phyloP scores from a whole-genome alignment of 2,329 filamentous ascomycete genomes.

The Xylaria sp. region DNA sequence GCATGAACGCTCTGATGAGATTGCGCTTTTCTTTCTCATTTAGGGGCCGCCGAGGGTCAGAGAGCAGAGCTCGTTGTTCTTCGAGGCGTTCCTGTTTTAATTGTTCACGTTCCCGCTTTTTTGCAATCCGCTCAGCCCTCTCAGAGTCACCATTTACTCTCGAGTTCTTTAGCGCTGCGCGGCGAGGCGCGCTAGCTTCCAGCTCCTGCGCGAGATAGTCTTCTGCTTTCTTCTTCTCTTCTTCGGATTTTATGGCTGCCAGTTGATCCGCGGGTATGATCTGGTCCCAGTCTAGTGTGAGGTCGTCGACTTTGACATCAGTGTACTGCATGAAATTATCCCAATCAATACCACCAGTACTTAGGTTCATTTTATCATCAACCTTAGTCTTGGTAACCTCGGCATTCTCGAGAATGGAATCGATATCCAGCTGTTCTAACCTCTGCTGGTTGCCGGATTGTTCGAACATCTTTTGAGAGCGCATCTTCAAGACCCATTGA shows the following conservation, averaged over 20 bases:
- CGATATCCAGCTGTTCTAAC: slow-evolving; percentile 96
- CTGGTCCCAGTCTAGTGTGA: slow-evolving; percentile 91
- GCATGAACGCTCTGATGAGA: slow-evolving; percentile 88
- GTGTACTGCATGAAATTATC: slow-evolving; percentile 99
- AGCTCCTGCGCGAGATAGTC: slow-evolving; percentile 84
- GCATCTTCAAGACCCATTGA: slow-evolving; percentile 94
- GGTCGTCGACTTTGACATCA: slow-evolving; percentile 91
- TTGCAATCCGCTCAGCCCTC: slow-evolving; percentile 71
- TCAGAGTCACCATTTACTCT: slow-evolving; percentile 66
- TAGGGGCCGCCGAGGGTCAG: slow-evolving; percentile 89
- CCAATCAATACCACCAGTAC: slow-evolving; percentile 84
- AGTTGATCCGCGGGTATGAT: slow-evolving; percentile 96
- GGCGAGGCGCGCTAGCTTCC: slow-evolving; percentile 86
- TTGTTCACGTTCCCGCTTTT: slow-evolving; percentile 73
- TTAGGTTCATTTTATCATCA: slow-evolving; percentile 89
- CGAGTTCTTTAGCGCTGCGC: slow-evolving; percentile 70
- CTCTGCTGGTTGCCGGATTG: slow-evolving; percentile 97
- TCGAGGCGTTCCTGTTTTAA: slow-evolving; percentile 79
- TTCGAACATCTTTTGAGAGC: slow-evolving; percentile 99
- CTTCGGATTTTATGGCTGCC: slow-evolving; percentile 87
- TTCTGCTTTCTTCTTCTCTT: slow-evolving; percentile 85
- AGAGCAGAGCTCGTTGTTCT: slow-evolving; percentile 76
- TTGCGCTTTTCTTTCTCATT: slow-evolving; percentile 94
- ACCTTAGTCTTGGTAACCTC: slow-evolving; percentile 98
- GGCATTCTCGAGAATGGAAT: slow-evolving; percentile 95